Evolutionary conservation across 75 land plant species (phyloP), one percentile per base, ranked within the genome.

Genomic region (Picea sitchensis): DNA sequence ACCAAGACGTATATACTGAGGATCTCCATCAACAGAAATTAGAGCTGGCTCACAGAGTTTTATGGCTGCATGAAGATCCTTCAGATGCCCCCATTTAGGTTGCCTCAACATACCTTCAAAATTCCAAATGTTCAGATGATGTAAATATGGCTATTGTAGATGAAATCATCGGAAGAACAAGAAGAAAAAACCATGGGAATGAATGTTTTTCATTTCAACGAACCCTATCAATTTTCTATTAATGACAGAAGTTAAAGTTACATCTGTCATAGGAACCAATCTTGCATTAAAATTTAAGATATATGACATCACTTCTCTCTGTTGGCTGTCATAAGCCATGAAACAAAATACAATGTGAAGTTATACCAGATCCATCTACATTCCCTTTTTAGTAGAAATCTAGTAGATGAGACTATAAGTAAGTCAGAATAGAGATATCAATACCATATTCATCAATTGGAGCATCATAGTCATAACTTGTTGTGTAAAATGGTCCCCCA

Each of bases 401-500:
- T 51, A 51, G 56, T 9, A 47, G 56, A 51, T 51, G 56, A 51
- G 56, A 51, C 56, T 11, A 51, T 11, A 51, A 51, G 56, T 51
- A 1, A 41, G 5, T 5, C 44, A 51, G 2, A 51, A 51, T 11
- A 51, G 56, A 51, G 23, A 62, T 62, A 23, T 21, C 9, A 23
- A 75, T 84, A 92, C 94, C 94, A 78, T 84, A 92, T 74, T 92
- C 94, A 81, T 92, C 92, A 59, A 92, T 61, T 38, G 99, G 99
- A 51, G 99, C 97, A 91, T 96, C 98, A 88, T 96, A 96, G 77
- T 96, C 99, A 87, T 96, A 96, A 75, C 88, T 90, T 56, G 99
- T 96, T 51, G 93, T 79, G 75, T 93, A 83, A 83, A 88, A 94
- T 58, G 99, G 99, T 23, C 99, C 99, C 30, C 99, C 99, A 59